Evolutionary conservation across 1,139 yeast genomes (phyloP).

Genomic region (Zygoascus hellenicus): DNA sequence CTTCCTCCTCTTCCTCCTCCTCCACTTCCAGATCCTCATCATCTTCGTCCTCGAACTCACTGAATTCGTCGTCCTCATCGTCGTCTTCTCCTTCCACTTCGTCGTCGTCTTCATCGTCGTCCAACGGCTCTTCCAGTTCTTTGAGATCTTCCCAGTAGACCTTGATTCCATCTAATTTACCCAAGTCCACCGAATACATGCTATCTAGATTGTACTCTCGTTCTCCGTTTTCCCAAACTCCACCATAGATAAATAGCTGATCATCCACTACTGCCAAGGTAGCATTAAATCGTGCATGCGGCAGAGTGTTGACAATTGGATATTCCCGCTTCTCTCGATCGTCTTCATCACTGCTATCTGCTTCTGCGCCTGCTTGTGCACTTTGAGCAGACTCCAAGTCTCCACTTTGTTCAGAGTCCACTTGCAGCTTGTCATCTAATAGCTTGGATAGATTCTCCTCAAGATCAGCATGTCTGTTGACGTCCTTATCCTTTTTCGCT

Average conservation of each 20-base stretch:
- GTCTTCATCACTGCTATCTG: constrained; percentile 34
- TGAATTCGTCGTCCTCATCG: constrained; percentile 56
- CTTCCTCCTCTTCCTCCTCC: constrained; percentile 53
- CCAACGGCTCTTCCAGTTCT: constrained; percentile 48
- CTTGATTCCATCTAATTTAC: constrained; percentile 80
- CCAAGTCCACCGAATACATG: constrained; percentile 78
- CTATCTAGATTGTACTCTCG: constrained; percentile 80
- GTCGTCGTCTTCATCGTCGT: constrained; percentile 51
- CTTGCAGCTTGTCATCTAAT: constrained; percentile 61
- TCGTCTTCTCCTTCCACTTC: constrained; percentile 66
- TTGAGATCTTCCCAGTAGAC: constrained; percentile 81
- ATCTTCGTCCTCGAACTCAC: constrained; percentile 50
- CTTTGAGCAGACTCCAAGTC: constrained; percentile 30
- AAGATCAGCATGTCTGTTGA: constrained; percentile 67
- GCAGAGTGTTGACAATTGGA: constrained; percentile 54
- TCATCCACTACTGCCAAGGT: constrained; percentile 84
- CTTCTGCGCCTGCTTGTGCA: constrained; percentile 31
- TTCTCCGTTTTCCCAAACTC: constrained; percentile 84
- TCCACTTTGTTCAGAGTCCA: constrained; percentile 41
- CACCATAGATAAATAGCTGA: constrained; percentile 80
- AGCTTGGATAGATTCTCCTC: constrained; percentile 75
- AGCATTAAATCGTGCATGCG: constrained; percentile 88
- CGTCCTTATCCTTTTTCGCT: constrained; percentile 32
- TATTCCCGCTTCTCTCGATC: constrained; percentile 39
- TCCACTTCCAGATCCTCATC: constrained; percentile 45